Base-by-base conservation (phyloP, 2,329 filamentous ascomycete genomes). In the Fusarium clavum region DNA sequence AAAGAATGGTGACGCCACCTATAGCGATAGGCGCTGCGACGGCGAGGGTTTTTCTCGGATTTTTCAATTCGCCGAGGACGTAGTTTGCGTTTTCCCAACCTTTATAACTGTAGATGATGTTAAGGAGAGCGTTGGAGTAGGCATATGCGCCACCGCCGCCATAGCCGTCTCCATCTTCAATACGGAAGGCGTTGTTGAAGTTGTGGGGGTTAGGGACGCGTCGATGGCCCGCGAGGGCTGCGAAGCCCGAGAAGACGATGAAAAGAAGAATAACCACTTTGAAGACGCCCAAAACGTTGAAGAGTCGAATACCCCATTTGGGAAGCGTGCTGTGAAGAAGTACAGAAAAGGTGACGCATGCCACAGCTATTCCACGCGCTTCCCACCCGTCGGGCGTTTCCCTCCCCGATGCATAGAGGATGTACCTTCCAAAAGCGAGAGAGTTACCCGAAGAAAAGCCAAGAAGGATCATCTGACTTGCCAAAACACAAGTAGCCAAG, bases 1-100 rank as follows among this genome's bases (percentile, higher is more conserved):
- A 91, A 0, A 90, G 82, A 3, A 89, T 81, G 0, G 87, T 89
- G 8, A 88, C 87, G 8, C 83, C 84, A 3, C 84, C 86, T 6
- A 90, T 82, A 4, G 88, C 88, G 0, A 90, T 74, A 0, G 88
- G 88, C 0, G 87, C 87, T 1, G 87, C 88, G 53, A 88, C 79
- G 2, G 82, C 75, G 8, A 89, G 81, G 0, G 87, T 89, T 71
- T 83, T 84, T 30, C 80, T 82, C 0, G 87, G 87, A 45, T 86
- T 82, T 67, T 83, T 86, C 34, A 90, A 79, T 72, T 91, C 88
- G 63, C 84, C 81, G 5, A 90, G 78, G 3, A 89, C 88, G 64
- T 90, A 89, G 77, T 89, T 89, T 30, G 87, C 87, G 60, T 89
- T 89, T 72, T 88, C 86, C 88, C 87, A 91, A 6, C 88, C 88